Percentiles rank a stretch among this genome's conserved stretches.
These are phyloP conservation scores for Bonia amplexicaulis DNA, from an alignment of 176 grass and related monocot species.

Conservation along the genomic window DNA sequence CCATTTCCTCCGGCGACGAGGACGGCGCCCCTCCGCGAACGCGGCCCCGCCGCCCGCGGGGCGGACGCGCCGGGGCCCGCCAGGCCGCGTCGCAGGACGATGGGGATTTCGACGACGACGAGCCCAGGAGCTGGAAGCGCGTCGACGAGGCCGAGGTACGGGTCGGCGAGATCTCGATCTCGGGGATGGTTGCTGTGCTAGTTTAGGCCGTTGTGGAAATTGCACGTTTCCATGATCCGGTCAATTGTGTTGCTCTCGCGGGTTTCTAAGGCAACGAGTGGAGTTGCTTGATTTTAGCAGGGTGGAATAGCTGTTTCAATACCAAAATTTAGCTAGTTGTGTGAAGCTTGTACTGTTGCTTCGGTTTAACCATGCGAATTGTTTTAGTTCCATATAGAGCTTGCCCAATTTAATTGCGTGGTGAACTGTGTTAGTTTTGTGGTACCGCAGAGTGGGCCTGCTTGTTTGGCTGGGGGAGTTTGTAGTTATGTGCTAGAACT, in stretches of 20 bases:
- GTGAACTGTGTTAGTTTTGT: background rate
- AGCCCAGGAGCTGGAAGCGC: slow-evolving; percentile 97
- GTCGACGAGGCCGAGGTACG: slow-evolving; percentile 97
- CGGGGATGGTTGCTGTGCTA: background rate
- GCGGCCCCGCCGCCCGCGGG: slow-evolving; percentile 44
- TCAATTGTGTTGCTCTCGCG: background rate
- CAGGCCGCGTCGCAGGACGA: slow-evolving; percentile 59
- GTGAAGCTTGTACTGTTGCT: background rate
- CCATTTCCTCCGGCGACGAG: slow-evolving; percentile 97
- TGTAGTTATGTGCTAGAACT: background rate
- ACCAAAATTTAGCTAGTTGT: background rate
- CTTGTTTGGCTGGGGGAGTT: background rate
- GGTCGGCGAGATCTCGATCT: slow-evolving; percentile 40
- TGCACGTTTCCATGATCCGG: background rate
- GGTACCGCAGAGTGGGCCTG: background rate
- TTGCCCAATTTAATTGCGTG: background rate
- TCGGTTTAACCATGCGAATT: background rate
- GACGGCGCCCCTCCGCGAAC: slow-evolving; percentile 53
- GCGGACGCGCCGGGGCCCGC: slow-evolving; percentile 43
- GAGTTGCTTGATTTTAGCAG: background rate
- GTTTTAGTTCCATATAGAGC: background rate
- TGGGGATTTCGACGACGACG: slow-evolving; percentile 73
- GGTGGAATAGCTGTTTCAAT: background rate
- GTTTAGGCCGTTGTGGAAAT: background rate
- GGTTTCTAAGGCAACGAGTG: background rate